Conservation (phyloP, 1,139 yeast species). For the Kurtzmaniella quercitrusa region DNA sequence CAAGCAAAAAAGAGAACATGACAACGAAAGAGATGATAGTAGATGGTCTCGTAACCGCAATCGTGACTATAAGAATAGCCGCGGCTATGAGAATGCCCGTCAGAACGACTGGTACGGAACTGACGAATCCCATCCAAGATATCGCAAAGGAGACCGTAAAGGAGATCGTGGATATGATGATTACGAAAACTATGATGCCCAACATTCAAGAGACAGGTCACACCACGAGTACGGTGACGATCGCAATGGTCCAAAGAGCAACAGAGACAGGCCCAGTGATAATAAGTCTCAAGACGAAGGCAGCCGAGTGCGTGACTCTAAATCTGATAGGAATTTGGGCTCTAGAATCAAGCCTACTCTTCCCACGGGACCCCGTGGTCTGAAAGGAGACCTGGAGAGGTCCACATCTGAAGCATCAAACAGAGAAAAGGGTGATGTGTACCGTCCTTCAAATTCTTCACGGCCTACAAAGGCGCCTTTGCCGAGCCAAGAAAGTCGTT, state of each 20-base stretch:
- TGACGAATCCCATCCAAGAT: background rate
- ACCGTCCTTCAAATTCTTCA: background rate
- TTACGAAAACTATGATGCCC: background rate
- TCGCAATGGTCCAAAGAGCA: background rate
- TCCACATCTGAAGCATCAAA: background rate
- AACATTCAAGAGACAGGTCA: background rate
- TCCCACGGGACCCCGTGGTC: conserved; percentile 1
- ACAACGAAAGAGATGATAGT: background rate
- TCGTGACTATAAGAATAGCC: background rate
- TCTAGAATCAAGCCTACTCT: background rate
- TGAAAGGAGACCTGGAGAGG: background rate
- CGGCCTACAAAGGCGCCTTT: background rate
- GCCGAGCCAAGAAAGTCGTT: background rate
- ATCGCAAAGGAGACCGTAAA: background rate
- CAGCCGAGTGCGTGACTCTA: background rate
- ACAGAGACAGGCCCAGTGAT: background rate
- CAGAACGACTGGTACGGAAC: background rate
- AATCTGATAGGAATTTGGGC: background rate
- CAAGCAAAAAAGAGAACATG: conserved; percentile 2
- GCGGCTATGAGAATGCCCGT: background rate
- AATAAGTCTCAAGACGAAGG: background rate
- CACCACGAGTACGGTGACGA: background rate
- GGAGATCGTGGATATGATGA: background rate
- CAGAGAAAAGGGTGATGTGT: background rate
- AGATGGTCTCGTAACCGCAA: background rate